Evolutionary conservation across 345 rosid genomes (phyloP).

Genomic region (Melaleuca quinquenervia): DNA sequence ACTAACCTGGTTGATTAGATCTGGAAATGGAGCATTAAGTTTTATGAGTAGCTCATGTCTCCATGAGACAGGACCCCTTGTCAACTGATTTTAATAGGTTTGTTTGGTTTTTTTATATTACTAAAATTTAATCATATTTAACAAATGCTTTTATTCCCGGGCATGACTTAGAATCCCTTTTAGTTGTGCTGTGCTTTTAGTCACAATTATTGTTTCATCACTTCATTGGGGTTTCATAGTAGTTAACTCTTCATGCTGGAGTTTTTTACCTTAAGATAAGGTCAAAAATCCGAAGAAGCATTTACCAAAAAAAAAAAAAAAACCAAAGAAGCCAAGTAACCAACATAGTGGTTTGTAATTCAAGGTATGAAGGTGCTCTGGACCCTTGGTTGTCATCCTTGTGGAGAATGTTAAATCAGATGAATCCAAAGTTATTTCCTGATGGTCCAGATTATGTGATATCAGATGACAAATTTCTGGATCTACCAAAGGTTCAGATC

Average conservation of each 20-base stretch:
- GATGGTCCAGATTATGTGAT: constrained; percentile 48
- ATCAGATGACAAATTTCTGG: constrained; percentile 33
- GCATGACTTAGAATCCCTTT: not conserved
- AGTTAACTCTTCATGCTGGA: not conserved
- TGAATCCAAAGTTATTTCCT: constrained; percentile 53
- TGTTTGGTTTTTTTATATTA: not conserved
- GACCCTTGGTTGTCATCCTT: constrained; percentile 91
- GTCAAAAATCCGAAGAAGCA: not conserved
- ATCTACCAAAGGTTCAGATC: constrained; percentile 53
- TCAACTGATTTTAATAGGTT: not conserved
- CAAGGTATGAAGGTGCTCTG: constrained; percentile 86
- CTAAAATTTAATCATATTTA: not conserved
- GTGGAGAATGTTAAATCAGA: constrained; percentile 52
- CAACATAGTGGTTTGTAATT: not conserved
- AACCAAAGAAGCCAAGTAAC: not conserved
- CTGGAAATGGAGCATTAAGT: not conserved
- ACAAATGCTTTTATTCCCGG: not conserved
- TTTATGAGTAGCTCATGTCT: not conserved
- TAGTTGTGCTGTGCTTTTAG: not conserved
- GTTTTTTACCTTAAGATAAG: not conserved
- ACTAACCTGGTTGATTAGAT: not conserved
- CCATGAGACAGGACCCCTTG: not conserved
- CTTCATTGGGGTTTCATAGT: not conserved
- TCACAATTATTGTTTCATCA: not conserved
- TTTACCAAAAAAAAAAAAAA: no score